Base-by-base conservation (phyloP, 495 filamentous ascomycete species). In the Xylaria palmicola region DNA sequence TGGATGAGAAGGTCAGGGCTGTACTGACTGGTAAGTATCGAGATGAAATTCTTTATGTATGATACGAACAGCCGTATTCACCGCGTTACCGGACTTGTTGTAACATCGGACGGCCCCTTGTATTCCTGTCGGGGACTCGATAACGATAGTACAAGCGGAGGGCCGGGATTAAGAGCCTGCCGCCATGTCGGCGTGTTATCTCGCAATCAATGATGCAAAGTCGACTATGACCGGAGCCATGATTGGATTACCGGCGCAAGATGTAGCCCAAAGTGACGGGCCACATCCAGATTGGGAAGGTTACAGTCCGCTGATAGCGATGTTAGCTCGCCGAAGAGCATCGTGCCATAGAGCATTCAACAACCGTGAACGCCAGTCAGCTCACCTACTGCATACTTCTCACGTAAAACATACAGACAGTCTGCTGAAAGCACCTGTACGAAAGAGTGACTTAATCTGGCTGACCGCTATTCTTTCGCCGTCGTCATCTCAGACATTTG, bases 171-270 rank as follows among this genome's bases (percentile, higher is more conserved):
- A 30, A 56, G 39, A 44, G 48, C 48, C 26, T 34, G 27, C 44
- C 53, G 53, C 44, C 53, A 56, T 56, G n/a, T 26, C 53, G 52
- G 20, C 26, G 13, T 56, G 20, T 56, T 56, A 15, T 56, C 53
- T 43, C n/a, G n/a, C n/a, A n/a, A n/a, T n/a, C n/a, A 17, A 4
- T 32, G 37, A n/a, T 37, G 7, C 12, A 39, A 26, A 4, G 32
- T 24, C 30, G 17, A 26, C 39, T 29, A 27, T 56, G 39, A 56
- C 26, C n/a, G n/a, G 15, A 13, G 39, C 26, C 39, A 29, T 37
- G 36, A 30, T 22, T 30, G 34, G 32, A 15, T 4, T 24, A 9
- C 15, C 3, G n/a, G 32, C 37, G 37, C 26, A 15, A 24, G 27
- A 43, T 43, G 24, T 32, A 22, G 27, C n/a, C 27, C 37, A 17